Evolutionary conservation across 306 rosid genomes (phyloP), one percentile per base, ranked within the genome.

Genomic region (Prosopis cineraria): DNA sequence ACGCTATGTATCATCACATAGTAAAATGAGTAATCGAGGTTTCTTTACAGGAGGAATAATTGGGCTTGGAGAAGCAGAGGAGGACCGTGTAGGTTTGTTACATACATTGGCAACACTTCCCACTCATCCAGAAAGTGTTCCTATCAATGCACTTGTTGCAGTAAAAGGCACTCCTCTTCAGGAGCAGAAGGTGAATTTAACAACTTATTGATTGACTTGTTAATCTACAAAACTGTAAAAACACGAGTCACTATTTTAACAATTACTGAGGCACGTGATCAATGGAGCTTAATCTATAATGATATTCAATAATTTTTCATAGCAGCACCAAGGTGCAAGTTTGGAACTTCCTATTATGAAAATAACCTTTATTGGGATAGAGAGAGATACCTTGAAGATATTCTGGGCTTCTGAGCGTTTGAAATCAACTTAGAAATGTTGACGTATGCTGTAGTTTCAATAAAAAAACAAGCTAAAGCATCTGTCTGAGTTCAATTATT

Each of bases 31-130:
- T 19, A 27, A 22, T 59, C 68, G 81, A 76, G 53, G 70, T 55
- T 68, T 82, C 37, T 77, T 58, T 27, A 76, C 84, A 95, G 98
- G 98, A 58, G 98, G 98, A 86, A 95, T 95, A 83, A 92, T 95
- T 43, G 98, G 98, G 65, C 98, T 95, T 0, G 98, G 98, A 76
- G 98, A 95, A 83, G 96, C 98, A 24, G 98, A 89, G 77, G 98
- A 88, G 68, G 98, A 95, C 74, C 95, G 98, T 50, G 90, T 95
- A 53, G 98, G 98, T 83, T 89, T 95, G 89, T 80, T 92, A 82
- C 98, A 95, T 79, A 95, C 98, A 12, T 87, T 95, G 83, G 93
- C 98, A 60, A 92, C 98, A 20, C 93, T 95, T 33, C 98, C 98
- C 53, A 80, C 91, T 64, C 98, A 95, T 87, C 98, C 98, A 2